phyloP scores from a whole-genome alignment of 768 basidiomycete species.

The Tricholoma bakamatsutake region DNA sequence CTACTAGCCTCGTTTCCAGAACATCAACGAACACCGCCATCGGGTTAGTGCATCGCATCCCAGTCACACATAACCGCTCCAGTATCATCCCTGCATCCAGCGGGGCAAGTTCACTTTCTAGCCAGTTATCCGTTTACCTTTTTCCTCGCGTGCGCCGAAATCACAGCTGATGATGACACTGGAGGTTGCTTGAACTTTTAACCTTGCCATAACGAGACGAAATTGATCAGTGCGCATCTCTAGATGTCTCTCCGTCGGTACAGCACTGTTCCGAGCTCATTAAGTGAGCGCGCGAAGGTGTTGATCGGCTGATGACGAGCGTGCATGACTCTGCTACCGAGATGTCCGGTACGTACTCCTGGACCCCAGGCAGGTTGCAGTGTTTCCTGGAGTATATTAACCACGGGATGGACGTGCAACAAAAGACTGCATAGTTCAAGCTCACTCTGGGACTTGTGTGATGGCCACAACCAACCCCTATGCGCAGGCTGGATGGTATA shows the following conservation, averaged over 20 bases:
- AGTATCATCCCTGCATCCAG: neutral
- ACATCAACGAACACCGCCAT: neutral
- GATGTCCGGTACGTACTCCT: neutral
- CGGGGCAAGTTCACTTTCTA: neutral
- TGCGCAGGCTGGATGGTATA: conserved; percentile 14
- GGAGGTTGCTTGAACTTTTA: neutral
- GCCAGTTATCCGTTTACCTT: neutral
- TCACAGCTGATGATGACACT: neutral
- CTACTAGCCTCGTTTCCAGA: neutral
- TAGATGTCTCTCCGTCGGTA: neutral
- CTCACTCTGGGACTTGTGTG: neutral
- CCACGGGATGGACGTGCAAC: neutral
- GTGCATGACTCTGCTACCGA: neutral
- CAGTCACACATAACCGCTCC: neutral
- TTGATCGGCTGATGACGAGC: neutral
- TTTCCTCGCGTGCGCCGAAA: neutral
- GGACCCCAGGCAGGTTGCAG: neutral
- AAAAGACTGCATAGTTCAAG: neutral
- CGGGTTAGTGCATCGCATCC: neutral
- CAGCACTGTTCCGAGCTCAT: neutral
- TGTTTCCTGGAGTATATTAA: neutral
- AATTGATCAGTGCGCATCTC: neutral
- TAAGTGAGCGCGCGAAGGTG: neutral
- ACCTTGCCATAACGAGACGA: neutral
- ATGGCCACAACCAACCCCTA: conserved; percentile 10